Evolutionary conservation across 1,284 basidiomycete genomes (phyloP).

Genomic region (Rugosomyces carneus): DNA sequence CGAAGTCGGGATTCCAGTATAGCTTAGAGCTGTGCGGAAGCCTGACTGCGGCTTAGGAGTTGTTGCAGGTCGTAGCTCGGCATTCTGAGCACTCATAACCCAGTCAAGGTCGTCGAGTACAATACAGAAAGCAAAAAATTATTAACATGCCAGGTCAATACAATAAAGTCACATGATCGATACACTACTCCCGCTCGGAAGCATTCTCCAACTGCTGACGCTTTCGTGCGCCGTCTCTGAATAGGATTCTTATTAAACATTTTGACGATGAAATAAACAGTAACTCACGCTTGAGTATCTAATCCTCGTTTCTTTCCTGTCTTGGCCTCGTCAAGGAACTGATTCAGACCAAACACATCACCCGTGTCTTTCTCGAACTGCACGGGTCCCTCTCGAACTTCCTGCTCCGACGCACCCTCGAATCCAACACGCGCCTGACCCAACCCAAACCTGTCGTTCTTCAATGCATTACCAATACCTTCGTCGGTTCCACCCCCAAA

Average conservation of each 20-base stretch:
- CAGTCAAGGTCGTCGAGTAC: conserved; percentile 4
- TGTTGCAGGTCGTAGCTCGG: conserved; percentile 2
- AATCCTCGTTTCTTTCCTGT: conserved; percentile 87
- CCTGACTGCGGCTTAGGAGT: conserved; percentile 32
- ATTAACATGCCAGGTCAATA: conserved; percentile 12
- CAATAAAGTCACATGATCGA: background rate
- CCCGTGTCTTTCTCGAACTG: conserved; percentile 97
- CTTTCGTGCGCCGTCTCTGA: conserved; percentile 60
- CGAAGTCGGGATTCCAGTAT: conserved; percentile 62
- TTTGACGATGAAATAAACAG: background rate
- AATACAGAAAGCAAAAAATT: background rate
- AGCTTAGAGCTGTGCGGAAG: conserved; percentile 45
- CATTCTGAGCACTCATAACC: conserved; percentile 19
- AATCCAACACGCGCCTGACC: conserved; percentile 86
- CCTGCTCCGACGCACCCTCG: conserved; percentile 81
- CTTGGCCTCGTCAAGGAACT: conserved; percentile 97
- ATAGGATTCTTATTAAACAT: conserved; percentile 11
- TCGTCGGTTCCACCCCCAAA: conserved; percentile 94
- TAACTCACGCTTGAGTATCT: conserved; percentile 65
- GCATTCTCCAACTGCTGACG: conserved; percentile 69
- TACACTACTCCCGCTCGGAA: conserved; percentile 42
- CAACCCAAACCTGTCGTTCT: conserved; percentile 91
- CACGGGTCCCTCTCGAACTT: conserved; percentile 88
- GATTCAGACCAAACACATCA: conserved; percentile 97
- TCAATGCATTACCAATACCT: conserved; percentile 83